Conservation (phyloP, 345 rosid genomes). For the Eucalyptus paniculata region DNA sequence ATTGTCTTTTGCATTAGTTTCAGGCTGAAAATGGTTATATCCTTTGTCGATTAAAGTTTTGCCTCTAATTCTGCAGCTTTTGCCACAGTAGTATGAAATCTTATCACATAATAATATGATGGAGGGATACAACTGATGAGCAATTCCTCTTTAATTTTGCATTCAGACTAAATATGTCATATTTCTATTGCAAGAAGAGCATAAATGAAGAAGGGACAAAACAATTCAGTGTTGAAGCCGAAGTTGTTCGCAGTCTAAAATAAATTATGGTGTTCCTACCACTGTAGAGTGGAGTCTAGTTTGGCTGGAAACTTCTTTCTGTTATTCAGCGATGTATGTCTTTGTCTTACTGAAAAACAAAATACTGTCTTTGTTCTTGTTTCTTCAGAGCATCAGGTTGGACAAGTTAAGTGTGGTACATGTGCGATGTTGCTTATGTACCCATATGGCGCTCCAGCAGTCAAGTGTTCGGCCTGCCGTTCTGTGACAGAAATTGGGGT, state of each 20-base stretch:
- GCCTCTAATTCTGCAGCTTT: neutral
- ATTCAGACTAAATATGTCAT: neutral
- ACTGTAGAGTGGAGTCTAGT: neutral
- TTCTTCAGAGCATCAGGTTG: constrained; percentile 64
- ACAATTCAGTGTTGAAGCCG: neutral
- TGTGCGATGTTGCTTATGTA: constrained; percentile 70
- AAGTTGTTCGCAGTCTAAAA: neutral
- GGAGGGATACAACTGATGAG: neutral
- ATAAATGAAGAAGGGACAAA: neutral
- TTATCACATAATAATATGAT: neutral
- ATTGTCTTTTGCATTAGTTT: neutral
- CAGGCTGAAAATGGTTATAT: neutral
- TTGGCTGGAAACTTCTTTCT: neutral
- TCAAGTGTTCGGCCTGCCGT: constrained; percentile 69
- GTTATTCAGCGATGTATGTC: neutral
- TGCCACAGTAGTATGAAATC: neutral
- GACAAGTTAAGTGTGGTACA: constrained; percentile 50
- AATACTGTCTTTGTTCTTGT: neutral
- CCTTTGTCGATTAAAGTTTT: neutral
- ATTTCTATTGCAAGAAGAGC: neutral
- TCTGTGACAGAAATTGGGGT: constrained; percentile 68
- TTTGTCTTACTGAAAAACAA: neutral
- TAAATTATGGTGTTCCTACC: neutral
- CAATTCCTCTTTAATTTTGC: neutral
- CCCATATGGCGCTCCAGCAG: constrained; percentile 73